These are phyloP conservation scores for Rauvolfia tetraphylla DNA, from an alignment of 257 asterid species.

Conservation along the genomic window DNA sequence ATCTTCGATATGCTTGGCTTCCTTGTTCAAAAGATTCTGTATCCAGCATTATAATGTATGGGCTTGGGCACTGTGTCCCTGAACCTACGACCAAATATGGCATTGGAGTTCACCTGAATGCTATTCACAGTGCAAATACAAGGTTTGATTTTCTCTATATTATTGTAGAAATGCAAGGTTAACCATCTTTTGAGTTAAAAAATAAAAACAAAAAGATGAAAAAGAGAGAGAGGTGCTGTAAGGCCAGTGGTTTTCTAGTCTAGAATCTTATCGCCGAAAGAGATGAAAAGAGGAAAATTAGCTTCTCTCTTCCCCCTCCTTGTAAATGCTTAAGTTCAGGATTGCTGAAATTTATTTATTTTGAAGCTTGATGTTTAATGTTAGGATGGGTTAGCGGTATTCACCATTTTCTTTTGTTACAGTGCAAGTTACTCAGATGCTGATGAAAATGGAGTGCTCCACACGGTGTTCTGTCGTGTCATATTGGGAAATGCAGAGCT, in stretches of 20 bases:
- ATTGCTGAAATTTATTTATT: not conserved
- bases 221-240: not conserved
- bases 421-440: slow-evolving; percentile 18
- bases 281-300: not conserved
- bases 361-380: not conserved
- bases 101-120: slow-evolving; percentile 26
- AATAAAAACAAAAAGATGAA: no score
- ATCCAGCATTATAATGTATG: slow-evolving; percentile 21
- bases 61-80: slow-evolving; percentile 26
- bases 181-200: no score
- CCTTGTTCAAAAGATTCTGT: slow-evolving; percentile 20
- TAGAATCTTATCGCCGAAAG: not conserved
- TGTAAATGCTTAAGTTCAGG: not conserved
- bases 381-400: not conserved
- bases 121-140: slow-evolving; percentile 8
- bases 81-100: slow-evolving; percentile 24
- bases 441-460: slow-evolving; percentile 21
- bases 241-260: not conserved
- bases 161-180: not conserved
- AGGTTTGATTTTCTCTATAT: slow-evolving; percentile 13
- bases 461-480: slow-evolving; percentile 20
- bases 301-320: not conserved
- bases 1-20: slow-evolving; percentile 35
- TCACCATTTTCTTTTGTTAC: slow-evolving; percentile 9
- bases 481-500: slow-evolving; percentile 24